Base-by-base conservation (phyloP, 768 basidiomycete species). In the Mycena vitilis region DNA sequence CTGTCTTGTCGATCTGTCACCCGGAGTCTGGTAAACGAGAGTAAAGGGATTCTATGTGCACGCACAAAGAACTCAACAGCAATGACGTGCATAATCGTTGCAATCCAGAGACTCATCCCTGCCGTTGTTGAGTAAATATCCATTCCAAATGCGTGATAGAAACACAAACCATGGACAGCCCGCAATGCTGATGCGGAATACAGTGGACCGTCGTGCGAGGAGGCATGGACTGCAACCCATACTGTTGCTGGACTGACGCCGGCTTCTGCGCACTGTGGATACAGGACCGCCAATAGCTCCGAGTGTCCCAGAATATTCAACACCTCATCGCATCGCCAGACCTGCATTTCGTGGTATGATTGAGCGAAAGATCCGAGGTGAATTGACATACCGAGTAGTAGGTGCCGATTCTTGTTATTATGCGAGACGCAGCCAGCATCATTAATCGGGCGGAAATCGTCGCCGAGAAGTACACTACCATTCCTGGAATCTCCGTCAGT, bases 251-350 rank as follows among this genome's bases (percentile, higher is more conserved):
- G 61, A 47, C 68, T 55, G 25, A 66, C 56, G 23, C 65, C 68
- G 0, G 38, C 40, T 44, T 66, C 58, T 34, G 66, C 62, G 66
- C 76, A 77, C 58, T 73, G 70, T 8, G 76, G 75, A 48, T 65
- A 76, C 22, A 16, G 9, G 20, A 53, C 34, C 51, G 59, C 42
- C 5, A 69, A 34, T 1, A 60, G 48, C 6, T 34, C 44, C 10
- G n/a, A 22, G 51, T 75, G 62, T 18, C 44, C 63, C 25, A 73
- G 22, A 8, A 75, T 45, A 49, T 71, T 68, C n/a, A 76, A 34
- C 10, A 75, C 60, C 66, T 77, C 75, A 51, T 75, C 75, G 55
- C 76, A 77, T 47, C 76, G 65, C 74, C 74, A 77, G 9, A 76
- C 54, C 66, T 68, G 12, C 2, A 58, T 44, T 10, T 1, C n/a